Conservation (phyloP, 2,329 filamentous ascomycete species). For the Ophiostoma novo-ulmi region DNA sequence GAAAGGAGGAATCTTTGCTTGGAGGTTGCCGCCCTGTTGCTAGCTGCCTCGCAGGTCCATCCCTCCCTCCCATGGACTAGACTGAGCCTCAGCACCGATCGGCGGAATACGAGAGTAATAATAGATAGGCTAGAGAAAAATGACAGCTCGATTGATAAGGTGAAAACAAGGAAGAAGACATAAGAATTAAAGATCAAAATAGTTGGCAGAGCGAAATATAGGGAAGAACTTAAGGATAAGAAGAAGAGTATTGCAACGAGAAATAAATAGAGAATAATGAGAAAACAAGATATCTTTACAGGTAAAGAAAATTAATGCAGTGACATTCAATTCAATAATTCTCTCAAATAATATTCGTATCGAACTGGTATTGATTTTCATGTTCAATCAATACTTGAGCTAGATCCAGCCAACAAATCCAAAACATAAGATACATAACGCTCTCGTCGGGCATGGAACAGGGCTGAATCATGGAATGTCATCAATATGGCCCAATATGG, state of each 20-base stretch:
- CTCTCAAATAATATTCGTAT: too few species aligned
- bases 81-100: conserved; percentile 9
- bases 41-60: neutral
- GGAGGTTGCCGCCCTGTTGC: neutral
- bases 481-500: neutral
- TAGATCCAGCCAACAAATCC: neutral
- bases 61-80: neutral
- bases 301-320: too few species aligned
- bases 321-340: too few species aligned
- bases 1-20: neutral
- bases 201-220: too few species aligned
- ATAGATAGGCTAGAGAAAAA: conserved; percentile 1
- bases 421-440: neutral
- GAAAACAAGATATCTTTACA: neutral
- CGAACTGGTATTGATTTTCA: neutral
- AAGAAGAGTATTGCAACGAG: neutral
- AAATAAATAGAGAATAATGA: neutral
- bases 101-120: conserved; percentile 8
- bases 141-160: neutral
- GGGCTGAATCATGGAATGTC: neutral
- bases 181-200: too few species aligned
- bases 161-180: neutral
- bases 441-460: neutral
- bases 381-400: neutral
- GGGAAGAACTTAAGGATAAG: too few species aligned